Conservation (phyloP, 257 asterid species). For the Gardenia jasminoides region DNA sequence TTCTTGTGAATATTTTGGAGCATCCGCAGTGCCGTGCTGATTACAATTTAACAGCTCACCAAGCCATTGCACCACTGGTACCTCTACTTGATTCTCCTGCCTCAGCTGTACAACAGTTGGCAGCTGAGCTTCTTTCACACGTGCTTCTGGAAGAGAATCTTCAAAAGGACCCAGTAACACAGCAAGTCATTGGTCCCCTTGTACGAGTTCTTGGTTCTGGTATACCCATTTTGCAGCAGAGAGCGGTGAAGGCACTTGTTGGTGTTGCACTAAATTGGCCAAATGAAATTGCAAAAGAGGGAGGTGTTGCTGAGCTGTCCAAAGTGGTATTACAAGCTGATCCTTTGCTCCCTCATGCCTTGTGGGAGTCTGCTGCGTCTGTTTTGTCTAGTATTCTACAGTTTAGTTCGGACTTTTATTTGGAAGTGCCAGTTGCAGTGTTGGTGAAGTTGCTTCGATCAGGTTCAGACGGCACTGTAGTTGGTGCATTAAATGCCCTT, state of each 20-base stretch:
- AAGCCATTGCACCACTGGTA: slow-evolving; percentile 80
- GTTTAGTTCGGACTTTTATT: slow-evolving; percentile 83
- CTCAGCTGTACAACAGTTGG: slow-evolving; percentile 93
- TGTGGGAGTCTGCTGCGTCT: slow-evolving; percentile 98
- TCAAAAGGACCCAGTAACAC: slow-evolving; percentile 80
- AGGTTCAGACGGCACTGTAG: slow-evolving; percentile 75
- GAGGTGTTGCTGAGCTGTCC: slow-evolving; percentile 92
- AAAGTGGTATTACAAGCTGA: slow-evolving; percentile 84
- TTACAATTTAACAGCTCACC: slow-evolving; percentile 69
- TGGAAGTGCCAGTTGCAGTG: slow-evolving; percentile 99
- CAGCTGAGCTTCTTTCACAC: slow-evolving; percentile 94
- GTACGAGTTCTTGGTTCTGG: slow-evolving; percentile 89
- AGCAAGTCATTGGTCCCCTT: slow-evolving; percentile 85
- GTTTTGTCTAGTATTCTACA: slow-evolving; percentile 87
- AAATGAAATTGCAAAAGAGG: slow-evolving; percentile 95
- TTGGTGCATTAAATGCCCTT: slow-evolving; percentile 93
- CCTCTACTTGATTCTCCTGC: slow-evolving; percentile 95
- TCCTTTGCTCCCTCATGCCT: slow-evolving; percentile 72
- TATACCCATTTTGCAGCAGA: slow-evolving; percentile 82
- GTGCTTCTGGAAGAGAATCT: slow-evolving; percentile 88
- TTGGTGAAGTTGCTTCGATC: slow-evolving; percentile 87
- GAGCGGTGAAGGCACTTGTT: slow-evolving; percentile 91
- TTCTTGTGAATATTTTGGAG: slow-evolving; percentile 92
- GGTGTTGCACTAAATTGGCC: slow-evolving; percentile 80
- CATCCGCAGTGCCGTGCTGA: slow-evolving; percentile 92